These are phyloP conservation scores for Barbarea vulgaris DNA, from an alignment of 345 rosid genomes.

Conservation along the genomic window DNA sequence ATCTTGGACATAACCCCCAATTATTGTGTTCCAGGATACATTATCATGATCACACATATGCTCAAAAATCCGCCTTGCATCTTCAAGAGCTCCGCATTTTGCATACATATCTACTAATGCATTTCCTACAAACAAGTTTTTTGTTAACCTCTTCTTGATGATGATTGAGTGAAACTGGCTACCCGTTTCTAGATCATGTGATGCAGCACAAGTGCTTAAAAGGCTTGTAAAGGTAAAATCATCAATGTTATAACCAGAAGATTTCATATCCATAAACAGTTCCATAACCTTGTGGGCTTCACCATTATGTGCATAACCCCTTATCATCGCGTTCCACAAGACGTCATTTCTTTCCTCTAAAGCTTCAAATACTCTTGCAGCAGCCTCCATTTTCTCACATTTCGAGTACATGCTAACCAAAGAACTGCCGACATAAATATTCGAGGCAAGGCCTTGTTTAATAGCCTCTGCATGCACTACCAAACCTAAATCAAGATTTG, in stretches of 20 bases:
- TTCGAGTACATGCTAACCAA: conserved; percentile 83
- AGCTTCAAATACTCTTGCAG: conserved; percentile 63
- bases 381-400: conserved; percentile 68
- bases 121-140: conserved; percentile 79
- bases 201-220: conserved; percentile 79
- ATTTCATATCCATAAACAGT: conserved; percentile 65
- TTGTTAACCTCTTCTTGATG: conserved; percentile 58
- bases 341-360: conserved; percentile 73
- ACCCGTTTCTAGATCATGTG: conserved; percentile 58
- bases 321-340: conserved; percentile 87
- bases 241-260: conserved; percentile 65
- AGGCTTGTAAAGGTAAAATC: conserved; percentile 87
- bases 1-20: conserved; percentile 84
- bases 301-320: conserved; percentile 80
- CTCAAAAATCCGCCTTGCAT: conserved; percentile 79
- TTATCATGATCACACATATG: conserved; percentile 54
- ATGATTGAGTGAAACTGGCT: conserved; percentile 71
- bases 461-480: conserved; percentile 86
- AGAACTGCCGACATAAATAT: conserved; percentile 89
- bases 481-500: conserved; percentile 62
- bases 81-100: conserved; percentile 66
- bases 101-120: conserved; percentile 96
- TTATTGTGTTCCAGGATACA: conserved; percentile 93
- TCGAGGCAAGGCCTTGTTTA: conserved; percentile 74
- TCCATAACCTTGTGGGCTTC: conserved; percentile 54